These are phyloP conservation scores for Nemophila menziesii DNA, from an alignment of 257 asterid species.

Conservation along the genomic window DNA sequence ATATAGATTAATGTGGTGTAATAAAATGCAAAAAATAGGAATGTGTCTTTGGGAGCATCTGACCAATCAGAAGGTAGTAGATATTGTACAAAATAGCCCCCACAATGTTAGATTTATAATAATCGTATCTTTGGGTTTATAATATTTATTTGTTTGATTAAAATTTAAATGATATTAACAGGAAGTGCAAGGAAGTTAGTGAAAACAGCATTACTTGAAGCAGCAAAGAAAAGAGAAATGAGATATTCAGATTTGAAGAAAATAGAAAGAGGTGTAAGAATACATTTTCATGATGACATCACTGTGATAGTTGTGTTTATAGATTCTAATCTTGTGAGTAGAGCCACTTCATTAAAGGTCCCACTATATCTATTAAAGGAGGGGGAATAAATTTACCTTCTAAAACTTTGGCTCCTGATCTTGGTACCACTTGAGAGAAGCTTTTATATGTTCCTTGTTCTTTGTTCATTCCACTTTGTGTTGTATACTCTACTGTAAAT, in stretches of 20 bases:
- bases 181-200: slow-evolving; percentile 13
- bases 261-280: slow-evolving; percentile 8
- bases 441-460: no score
- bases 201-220: slow-evolving; percentile 13
- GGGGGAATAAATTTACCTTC: slow-evolving; percentile 2
- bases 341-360: slow-evolving; percentile 8
- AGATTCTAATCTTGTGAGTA: slow-evolving; percentile 9
- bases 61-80: slow-evolving; percentile 40
- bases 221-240: slow-evolving; percentile 19
- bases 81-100: slow-evolving; percentile 34
- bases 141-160: no score
- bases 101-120: slow-evolving; percentile 28
- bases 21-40: no score
- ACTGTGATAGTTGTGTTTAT: slow-evolving; percentile 8
- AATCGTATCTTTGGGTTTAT: no score
- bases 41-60: slow-evolving; percentile 56
- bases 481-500: slow-evolving; percentile 3
- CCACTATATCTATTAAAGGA: slow-evolving; percentile 5
- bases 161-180: no score
- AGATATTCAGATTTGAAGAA: slow-evolving; percentile 16
- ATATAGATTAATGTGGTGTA: no score
- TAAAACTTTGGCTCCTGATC: slow-evolving; percentile 5
- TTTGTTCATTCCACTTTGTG: no score
- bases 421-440: slow-evolving; percentile 9
- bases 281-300: slow-evolving; percentile 13